These are phyloP conservation scores for Fraxinus americana DNA, from an alignment of 257 asterid genomes.

Conservation along the genomic window DNA sequence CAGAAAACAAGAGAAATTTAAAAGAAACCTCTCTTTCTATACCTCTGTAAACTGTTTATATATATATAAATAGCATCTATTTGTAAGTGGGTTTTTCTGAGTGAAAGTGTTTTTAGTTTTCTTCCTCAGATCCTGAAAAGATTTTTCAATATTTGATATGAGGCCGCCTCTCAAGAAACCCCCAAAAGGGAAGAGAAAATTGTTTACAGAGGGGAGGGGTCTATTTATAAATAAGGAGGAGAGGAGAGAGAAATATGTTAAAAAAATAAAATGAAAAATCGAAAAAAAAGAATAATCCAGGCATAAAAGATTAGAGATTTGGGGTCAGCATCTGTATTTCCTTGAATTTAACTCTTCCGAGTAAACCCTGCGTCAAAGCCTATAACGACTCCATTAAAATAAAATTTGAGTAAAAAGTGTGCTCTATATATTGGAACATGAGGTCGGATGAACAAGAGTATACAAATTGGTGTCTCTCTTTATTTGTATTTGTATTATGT, in stretches of 20 bases:
- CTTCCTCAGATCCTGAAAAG: conserved; percentile 39
- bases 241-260: conserved; percentile 28
- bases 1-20: conserved; percentile 37
- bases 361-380: background rate
- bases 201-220: background rate
- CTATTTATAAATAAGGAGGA: conserved; percentile 40
- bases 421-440: too few species aligned
- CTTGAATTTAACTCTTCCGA: background rate
- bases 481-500: too few species aligned
- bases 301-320: conserved; percentile 22
- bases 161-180: conserved; percentile 50
- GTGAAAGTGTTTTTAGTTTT: conserved; percentile 31
- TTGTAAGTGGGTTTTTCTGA: conserved; percentile 16
- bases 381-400: background rate
- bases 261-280: background rate
- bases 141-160: conserved; percentile 27
- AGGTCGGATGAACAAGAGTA: too few species aligned
- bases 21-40: conserved; percentile 38
- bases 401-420: too few species aligned
- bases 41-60: conserved; percentile 35
- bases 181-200: conserved; percentile 36
- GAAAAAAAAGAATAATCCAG: conserved; percentile 21
- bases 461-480: too few species aligned
- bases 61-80: conserved; percentile 24
- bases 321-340: background rate